Base-by-base conservation (phyloP, 2,329 filamentous ascomycete genomes). In the Paramyrothecium sp. region DNA sequence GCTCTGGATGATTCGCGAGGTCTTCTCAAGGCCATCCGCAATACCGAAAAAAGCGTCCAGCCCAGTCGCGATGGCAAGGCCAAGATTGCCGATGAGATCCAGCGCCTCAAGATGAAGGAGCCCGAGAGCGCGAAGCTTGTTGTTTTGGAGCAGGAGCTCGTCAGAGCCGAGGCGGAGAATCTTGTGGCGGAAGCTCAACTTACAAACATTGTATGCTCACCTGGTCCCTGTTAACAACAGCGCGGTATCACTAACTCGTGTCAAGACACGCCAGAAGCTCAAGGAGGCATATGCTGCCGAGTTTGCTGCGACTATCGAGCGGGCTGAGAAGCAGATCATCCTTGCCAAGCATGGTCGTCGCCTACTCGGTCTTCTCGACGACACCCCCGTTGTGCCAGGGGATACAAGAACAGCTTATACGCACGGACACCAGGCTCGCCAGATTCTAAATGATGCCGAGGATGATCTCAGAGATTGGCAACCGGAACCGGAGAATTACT, bases 101-200 rank as follows among this genome's bases (percentile, higher is more conserved):
- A 91, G 64, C 91, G 88, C 75, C 78, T 97, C 65, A 97, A 96
- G 81, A 84, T 89, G 74, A 97, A 95, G 79, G 95, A 98, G 75
- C 92, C 93, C 7, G 86, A 90, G 70, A 96, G 89, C 69, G 82
- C 90, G 30, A 90, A 87, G 71, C 79, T 98, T 56, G 87, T 92
- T 38, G 89, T 89, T 21, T 82, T 98, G 55, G 95, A 99, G 80
- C 95, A 99, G 79, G 95, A 98, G 80, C 87, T 99, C 54, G 93
- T 99, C 54, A 84, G 95, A 63, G 93, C 94, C 22, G 95, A 99
- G 80, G 95, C 95, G 3, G 93, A 98, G 80, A 96, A 92, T 68
- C 77, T 99, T 58, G 95, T 99, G 53, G 95, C 95, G 2, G 95
- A 99, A 77, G 95, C 95, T 21, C 95, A 99, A 75, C 81, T 99